These are phyloP conservation scores for Schoenoplectus triqueter DNA, from an alignment of 202 grass and related monocot species.

Conservation along the genomic window DNA sequence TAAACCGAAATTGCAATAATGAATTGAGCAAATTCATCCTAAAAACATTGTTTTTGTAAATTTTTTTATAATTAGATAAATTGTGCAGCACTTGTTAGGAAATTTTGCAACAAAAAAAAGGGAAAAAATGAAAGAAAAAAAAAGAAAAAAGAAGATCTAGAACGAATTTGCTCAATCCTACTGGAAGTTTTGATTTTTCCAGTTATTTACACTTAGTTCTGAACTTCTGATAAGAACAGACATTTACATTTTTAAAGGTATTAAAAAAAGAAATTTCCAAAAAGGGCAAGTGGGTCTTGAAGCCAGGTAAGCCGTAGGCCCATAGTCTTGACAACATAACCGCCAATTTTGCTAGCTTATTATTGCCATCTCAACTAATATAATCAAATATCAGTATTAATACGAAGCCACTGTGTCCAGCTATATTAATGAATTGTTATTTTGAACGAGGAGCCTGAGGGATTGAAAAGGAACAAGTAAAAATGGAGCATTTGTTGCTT, in stretches of 20 bases:
- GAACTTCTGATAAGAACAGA: background rate
- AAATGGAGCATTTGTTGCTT: background rate
- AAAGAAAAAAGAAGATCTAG: background rate
- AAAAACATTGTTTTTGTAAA: background rate
- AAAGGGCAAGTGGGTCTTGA: background rate
- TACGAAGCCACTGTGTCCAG: background rate
- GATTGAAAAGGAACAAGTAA: background rate
- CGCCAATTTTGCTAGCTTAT: slow-evolving; percentile 15
- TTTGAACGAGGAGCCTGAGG: background rate
- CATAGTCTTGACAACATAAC: slow-evolving; percentile 20
- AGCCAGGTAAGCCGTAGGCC: background rate
- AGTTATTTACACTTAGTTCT: too few species aligned
- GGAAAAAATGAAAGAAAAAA: too few species aligned
- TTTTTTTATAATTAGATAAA: too few species aligned
- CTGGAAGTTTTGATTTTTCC: too few species aligned
- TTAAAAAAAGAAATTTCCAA: too few species aligned
- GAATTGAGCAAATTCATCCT: background rate
- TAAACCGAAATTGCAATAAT: background rate
- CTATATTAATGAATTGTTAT: background rate
- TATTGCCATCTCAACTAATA: slow-evolving; percentile 6
- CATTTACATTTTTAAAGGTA: background rate
- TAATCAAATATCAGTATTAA: background rate
- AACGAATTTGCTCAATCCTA: background rate
- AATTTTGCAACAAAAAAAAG: too few species aligned
- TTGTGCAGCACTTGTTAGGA: too few species aligned